Base-by-base conservation (phyloP, 257 asterid species). In the Nicotiana tomentosiformis region DNA sequence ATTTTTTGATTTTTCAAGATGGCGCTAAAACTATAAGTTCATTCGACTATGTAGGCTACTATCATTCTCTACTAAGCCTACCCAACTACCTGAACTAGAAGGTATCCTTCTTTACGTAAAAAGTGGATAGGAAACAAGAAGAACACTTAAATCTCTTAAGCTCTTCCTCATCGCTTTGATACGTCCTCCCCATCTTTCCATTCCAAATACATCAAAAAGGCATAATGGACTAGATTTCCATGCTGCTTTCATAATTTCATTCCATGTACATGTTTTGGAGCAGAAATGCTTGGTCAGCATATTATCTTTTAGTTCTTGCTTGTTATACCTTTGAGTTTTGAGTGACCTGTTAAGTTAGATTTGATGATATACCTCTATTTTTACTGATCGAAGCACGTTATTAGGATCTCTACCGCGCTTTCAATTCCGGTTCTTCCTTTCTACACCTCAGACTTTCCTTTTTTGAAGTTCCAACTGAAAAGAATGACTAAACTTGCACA, bases 211-310 rank as follows among this genome's bases (percentile, higher is more conserved):
- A 55, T 72, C 26, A 72, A 23, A 72, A 56, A 23, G 79, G 79
- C 61, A 72, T 72, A 72, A 72, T 72, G 79, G 79, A 35, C 61
- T 49, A 72, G 7, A 46, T 72, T 72, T 72, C 39, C 61, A 46
- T 72, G 78, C 61, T 72, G 61, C 35, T 72, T 46, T 72, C 23
- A 7, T 46, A 39, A n/a, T 72, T 46, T 72, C 23, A 7, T 46
- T 46, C 61, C 61, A 72, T 72, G 37, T 46, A 72, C 37, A 72
- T 72, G 15, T 46, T 72, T 46, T 72, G 61, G 20, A 72, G 79
- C 2, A 46, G 79, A 46, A 72, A 72, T 46, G 78, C 60, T 23
- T 72, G 37, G 35, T 70, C 78, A 43, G 11, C 35, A 33, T 43
- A 46, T 72, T 46, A 20, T 46, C 33, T 72, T 0, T 46, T 46